Evolutionary conservation across 345 rosid species (phyloP).

Genomic region (Firmiana major): DNA sequence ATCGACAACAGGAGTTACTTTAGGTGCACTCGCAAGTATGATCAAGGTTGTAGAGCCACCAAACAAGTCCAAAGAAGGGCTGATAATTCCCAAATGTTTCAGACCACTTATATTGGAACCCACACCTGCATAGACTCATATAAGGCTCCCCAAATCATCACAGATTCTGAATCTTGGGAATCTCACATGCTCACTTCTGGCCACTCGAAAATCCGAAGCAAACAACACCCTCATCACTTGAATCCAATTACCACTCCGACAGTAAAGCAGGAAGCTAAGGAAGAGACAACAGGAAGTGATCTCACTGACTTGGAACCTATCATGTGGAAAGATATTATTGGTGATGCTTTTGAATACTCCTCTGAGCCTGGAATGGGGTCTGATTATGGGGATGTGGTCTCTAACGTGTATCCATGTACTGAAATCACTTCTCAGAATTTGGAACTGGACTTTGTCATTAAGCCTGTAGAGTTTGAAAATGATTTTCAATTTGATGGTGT

Average conservation of each 20-base stretch:
- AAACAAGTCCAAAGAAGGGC: constrained; percentile 78
- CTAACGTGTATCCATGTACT: not conserved
- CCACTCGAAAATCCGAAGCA: not conserved
- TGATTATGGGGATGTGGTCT: not conserved
- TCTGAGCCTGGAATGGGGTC: constrained; percentile 8
- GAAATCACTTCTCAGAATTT: constrained; percentile 7
- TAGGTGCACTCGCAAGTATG: constrained; percentile 74
- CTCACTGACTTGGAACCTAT: constrained; percentile 12
- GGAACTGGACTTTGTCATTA: not conserved
- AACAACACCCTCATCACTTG: not conserved
- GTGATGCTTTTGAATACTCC: constrained; percentile 2
- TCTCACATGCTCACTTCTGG: not conserved
- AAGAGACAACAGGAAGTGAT: constrained; percentile 14
- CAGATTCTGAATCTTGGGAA: constrained; percentile 18
- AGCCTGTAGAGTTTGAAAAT: not conserved
- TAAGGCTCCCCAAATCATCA: constrained; percentile 16
- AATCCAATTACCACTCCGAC: too few relatives aligned
- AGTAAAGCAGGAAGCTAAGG: constrained; percentile 22
- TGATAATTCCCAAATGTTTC: constrained; percentile 40
- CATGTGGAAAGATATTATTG: constrained; percentile 30
- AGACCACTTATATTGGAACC: constrained; percentile 47
- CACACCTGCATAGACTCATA: constrained; percentile 52
- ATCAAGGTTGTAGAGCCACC: constrained; percentile 63
- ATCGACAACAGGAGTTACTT: constrained; percentile 69
- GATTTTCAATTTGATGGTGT: not conserved